Percentiles rank a stretch among this genome's conserved stretches.
These are phyloP conservation scores for Actinomortierella wolfii DNA, from an alignment of 371 early-diverging fungal genomes.

Conservation along the genomic window DNA sequence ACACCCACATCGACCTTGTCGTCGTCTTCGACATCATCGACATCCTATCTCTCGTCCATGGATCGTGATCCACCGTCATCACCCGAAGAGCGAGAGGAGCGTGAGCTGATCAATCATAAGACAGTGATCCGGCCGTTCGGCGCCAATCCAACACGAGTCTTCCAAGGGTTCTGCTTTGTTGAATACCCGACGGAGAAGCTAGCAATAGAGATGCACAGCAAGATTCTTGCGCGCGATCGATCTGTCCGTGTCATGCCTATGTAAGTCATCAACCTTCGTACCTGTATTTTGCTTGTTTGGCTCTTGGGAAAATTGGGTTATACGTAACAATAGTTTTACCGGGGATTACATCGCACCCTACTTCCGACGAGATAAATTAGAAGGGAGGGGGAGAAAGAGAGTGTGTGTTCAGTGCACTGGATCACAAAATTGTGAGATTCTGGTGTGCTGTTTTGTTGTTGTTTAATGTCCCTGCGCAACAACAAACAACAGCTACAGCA, in stretches of 20 bases:
- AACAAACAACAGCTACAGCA: too few relatives aligned
- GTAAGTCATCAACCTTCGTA: conserved; percentile 9
- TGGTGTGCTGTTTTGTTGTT: too few relatives aligned
- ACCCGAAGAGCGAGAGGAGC: not conserved
- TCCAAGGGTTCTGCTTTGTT: conserved; percentile 43
- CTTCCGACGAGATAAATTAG: too few relatives aligned
- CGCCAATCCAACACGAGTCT: conserved; percentile 36
- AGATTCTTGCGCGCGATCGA: conserved; percentile 36
- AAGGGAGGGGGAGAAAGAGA: too few relatives aligned
- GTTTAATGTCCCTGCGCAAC: too few relatives aligned
- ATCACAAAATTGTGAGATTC: too few relatives aligned
- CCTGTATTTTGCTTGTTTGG: not conserved
- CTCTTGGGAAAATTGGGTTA: too few relatives aligned
- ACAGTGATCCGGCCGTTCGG: conserved; percentile 38
- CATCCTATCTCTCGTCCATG: too few relatives aligned
- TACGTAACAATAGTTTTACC: too few relatives aligned
- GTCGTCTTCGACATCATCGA: not conserved
- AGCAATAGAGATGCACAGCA: conserved; percentile 22
- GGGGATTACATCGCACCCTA: too few relatives aligned
- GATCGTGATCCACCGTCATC: not conserved
- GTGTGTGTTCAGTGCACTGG: too few relatives aligned
- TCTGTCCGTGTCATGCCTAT: conserved; percentile 46
- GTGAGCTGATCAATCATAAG: conserved; percentile 15
- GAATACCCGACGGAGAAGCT: conserved; percentile 29
- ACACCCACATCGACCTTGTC: conserved; percentile 1